Evolutionary conservation across 139 green algal species (phyloP), one percentile per base, ranked within the genome.

Genomic region (Mesotaenium endlicherianum): DNA sequence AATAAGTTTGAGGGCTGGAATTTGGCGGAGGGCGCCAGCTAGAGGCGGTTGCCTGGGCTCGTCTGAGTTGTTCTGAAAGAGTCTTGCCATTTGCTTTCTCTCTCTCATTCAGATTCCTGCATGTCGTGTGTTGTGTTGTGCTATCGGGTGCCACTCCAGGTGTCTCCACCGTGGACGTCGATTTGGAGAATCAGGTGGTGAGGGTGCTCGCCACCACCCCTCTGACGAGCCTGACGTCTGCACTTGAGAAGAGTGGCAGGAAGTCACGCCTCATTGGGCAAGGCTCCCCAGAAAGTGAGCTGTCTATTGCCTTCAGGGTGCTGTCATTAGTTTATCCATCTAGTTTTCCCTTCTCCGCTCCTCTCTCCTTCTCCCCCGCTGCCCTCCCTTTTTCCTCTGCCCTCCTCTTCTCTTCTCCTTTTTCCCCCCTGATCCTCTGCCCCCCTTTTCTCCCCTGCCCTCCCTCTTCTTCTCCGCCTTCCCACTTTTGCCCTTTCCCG

Each of bases 251-350:
- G 34, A 71, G 30, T 26, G 79, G 79, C 40, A 75, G 79, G 14
- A 85, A 85, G 49, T 85, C 38, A 31, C 69, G 79, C 4, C 79
- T 85, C 5, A 85, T 85, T 76, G 79, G 79, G 17, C 79, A 85
- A 31, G 79, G 79, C 0, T 85, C 75, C 30, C 79, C 79, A 0
- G 57, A 43, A 5, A n/a, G 75, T 85, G 79, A 83, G 70, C 6
- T 79, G 45, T 60, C 42, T n/a, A n/a, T n/a, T n/a, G n/a, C n/a
- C n/a, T n/a, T n/a, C n/a, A n/a, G n/a, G n/a, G n/a, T n/a, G n/a
- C n/a, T n/a, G n/a, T n/a, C 53, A 64, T 26, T 34, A 64, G 26
- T 64, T 20, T 64, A 26, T 64, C 20, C 20, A 20, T 64, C 26
- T 64, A 64, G 20, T 34, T 64, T 20, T 64, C 53, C 20, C 20